Conservation (phyloP, 148 eudicot species). For the Rhododendron ferrugineum region DNA sequence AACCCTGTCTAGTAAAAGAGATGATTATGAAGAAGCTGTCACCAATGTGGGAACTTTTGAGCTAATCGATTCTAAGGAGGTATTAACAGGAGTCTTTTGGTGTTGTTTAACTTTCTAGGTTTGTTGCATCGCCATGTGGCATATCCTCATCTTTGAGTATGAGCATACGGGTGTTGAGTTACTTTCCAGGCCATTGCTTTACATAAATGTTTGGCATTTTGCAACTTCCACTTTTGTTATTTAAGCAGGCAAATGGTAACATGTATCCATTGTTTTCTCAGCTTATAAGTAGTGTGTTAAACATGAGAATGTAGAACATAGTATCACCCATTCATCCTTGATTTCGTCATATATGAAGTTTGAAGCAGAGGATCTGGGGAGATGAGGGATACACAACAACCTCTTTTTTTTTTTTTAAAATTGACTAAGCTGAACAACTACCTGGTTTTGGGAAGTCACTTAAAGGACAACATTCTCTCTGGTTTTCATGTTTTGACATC, state of each 20-base stretch:
- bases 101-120: constrained; percentile 2
- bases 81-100: constrained; percentile 16
- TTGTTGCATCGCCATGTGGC: neutral
- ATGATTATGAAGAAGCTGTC: constrained; percentile 23
- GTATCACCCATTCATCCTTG: neutral
- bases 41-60: constrained; percentile 26
- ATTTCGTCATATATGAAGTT: neutral
- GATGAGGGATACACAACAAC: neutral
- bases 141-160: neutral
- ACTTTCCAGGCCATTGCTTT: neutral
- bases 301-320: neutral
- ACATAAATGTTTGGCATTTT: neutral
- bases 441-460: neutral
- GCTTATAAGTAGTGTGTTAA: neutral
- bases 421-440: neutral
- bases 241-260: neutral
- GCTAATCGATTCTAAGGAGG: constrained; percentile 27
- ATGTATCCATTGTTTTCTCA: neutral
- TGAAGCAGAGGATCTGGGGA: neutral
- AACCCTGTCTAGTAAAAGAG: constrained; percentile 10
- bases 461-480: neutral
- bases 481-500: neutral
- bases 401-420: neutral
- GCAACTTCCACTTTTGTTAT: neutral
- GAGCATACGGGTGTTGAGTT: neutral